Percentiles rank a stretch among this genome's conserved stretches.
Conservation (phyloP, 768 basidiomycete species). For the Roridomyces roridus region DNA sequence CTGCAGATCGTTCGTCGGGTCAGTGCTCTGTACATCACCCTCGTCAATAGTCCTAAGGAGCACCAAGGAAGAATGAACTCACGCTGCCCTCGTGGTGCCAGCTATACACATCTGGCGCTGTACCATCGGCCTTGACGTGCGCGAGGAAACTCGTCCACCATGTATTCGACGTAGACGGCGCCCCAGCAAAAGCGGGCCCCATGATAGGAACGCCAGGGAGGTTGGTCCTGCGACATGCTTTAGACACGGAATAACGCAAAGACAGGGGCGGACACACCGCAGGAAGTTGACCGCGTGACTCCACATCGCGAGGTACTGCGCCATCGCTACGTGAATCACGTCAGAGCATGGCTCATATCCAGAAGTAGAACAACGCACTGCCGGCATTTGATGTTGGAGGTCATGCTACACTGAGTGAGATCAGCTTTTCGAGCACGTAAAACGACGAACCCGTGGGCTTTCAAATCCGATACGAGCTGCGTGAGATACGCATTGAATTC, state of each 20-base stretch:
- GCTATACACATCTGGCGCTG: constrained; percentile 27
- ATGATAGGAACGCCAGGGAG: constrained; percentile 24
- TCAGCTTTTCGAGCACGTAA: neutral
- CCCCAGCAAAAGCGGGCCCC: constrained; percentile 18
- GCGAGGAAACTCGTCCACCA: constrained; percentile 30
- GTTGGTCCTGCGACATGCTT: constrained; percentile 9
- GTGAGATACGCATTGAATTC: constrained; percentile 26
- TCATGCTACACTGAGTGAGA: constrained; percentile 12
- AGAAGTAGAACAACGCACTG: constrained; percentile 9
- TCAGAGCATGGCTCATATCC: neutral
- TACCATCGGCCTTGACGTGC: constrained; percentile 17
- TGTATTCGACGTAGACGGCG: constrained; percentile 17
- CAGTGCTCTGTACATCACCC: constrained; percentile 16
- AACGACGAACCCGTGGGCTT: constrained; percentile 21
- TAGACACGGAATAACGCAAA: neutral
- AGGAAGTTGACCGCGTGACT: constrained; percentile 22
- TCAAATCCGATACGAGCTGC: constrained; percentile 25
- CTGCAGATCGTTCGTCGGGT: constrained; percentile 26
- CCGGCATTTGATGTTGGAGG: constrained; percentile 24
- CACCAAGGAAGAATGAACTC: neutral
- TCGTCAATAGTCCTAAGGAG: neutral
- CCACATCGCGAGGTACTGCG: constrained; percentile 26
- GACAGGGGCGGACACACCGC: neutral
- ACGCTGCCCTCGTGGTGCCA: constrained; percentile 29
- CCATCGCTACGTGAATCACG: neutral